Evolutionary conservation across 2,329 filamentous ascomycete species (phyloP), one percentile per base, ranked within the genome.

Genomic region (Dothistroma septosporum): DNA sequence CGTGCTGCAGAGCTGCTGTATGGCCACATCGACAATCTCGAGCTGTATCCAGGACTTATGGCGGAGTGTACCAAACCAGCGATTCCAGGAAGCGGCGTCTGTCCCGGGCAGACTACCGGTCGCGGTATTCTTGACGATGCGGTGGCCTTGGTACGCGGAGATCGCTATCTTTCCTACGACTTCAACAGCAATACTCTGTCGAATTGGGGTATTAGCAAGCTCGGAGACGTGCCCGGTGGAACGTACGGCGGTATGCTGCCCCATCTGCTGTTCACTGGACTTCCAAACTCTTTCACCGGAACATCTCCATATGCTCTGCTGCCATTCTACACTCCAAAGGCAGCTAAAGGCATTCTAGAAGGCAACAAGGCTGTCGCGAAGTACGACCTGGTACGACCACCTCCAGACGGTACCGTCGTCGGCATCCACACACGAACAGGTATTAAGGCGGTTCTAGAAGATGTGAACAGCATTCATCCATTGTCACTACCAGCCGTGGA

Each of bases 31-130:
- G 72, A 76, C 60, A 82, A 82, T 32, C 69, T 87, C 12, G 84
- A 87, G 67, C 72, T 87, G 7, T 85, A 85, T 64, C 83, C 83
- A 1, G 83, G 83, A 12, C 67, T 85, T 7, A 78, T 85, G 66
- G 76, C 81, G 9, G 84, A 86, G 70, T 78, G 80, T 57, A 77
- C 82, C 14, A 86, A 86, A 66, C 78, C 79, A 4, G 67, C 82
- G 0, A 79, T 82, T 69, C 65, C 78, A 6, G 78, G 78, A 4
- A 76, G 74, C 64, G 78, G 78, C 64, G 74, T 80, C 28, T 79
- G 78, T 53, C 77, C 78, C 14, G 75, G 76, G 9, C 76, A 80
- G 24, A 79, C 79, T 2, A 78, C 75, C 6, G 76, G 76, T 50
- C 75, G 79, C 58, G 78, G 76, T 49, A 80, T 81, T 55, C 70